Evolutionary conservation across 2,329 filamentous ascomycete genomes (phyloP).

Genomic region (Hymenoscyphus fraxineus): DNA sequence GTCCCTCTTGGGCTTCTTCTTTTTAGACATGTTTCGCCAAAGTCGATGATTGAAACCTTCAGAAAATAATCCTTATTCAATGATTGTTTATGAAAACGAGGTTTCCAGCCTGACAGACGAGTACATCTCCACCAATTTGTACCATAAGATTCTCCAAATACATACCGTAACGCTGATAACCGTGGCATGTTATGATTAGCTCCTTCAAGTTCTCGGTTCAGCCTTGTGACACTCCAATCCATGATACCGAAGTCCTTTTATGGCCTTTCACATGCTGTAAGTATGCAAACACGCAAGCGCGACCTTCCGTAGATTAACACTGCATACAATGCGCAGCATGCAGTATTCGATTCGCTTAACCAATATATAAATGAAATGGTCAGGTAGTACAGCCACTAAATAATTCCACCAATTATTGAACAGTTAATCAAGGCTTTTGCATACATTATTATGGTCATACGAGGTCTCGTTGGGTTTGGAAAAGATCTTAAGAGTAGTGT

Average conservation of each 20-base stretch:
- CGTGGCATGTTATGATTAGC: neutral
- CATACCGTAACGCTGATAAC: neutral
- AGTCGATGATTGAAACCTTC: too few species aligned
- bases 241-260: neutral
- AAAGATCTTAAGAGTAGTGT: too few species aligned
- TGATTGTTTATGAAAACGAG: too few species aligned
- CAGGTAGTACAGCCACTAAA: neutral
- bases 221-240: neutral
- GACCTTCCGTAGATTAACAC: neutral
- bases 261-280: neutral
- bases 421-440: too few species aligned
- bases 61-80: too few species aligned
- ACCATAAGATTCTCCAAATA: neutral
- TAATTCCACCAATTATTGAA: too few species aligned
- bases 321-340: neutral
- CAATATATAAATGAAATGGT: neutral
- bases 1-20: neutral
- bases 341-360: neutral
- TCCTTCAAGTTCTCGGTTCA: neutral
- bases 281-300: neutral
- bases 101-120: neutral
- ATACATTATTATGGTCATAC: too few species aligned
- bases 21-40: neutral
- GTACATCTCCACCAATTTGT: neutral
- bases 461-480: too few species aligned